These are phyloP conservation scores for Neurospora tetraspora DNA, from an alignment of 495 filamentous ascomycete genomes.

Conservation along the genomic window DNA sequence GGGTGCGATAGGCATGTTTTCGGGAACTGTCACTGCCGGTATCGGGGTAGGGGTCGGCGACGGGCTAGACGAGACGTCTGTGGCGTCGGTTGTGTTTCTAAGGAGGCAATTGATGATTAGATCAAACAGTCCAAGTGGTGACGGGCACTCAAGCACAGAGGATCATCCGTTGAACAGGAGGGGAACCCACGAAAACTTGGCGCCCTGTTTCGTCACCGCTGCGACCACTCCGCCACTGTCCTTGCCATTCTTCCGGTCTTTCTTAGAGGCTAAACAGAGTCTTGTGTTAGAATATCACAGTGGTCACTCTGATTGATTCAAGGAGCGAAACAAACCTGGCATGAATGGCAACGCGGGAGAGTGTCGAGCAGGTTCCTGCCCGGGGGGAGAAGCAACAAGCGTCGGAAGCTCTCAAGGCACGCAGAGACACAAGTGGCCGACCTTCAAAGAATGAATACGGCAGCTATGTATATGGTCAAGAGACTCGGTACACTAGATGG, in stretches of 20 bases:
- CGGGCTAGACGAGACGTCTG: slow-evolving; percentile 27
- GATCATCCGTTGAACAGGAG: background rate
- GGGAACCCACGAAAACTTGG: slow-evolving; percentile 38
- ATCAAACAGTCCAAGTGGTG: background rate
- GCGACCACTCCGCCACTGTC: slow-evolving; percentile 40
- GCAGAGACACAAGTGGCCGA: background rate
- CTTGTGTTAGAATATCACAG: background rate
- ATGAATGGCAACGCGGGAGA: slow-evolving; percentile 28
- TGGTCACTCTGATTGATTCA: background rate
- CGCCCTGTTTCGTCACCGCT: slow-evolving; percentile 41
- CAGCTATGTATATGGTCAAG: background rate
- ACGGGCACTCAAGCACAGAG: background rate
- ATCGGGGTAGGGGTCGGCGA: slow-evolving; percentile 23
- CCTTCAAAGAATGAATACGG: background rate
- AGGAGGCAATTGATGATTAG: background rate
- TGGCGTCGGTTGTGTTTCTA: slow-evolving; percentile 23
- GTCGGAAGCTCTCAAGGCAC: background rate
- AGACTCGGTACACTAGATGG: background rate
- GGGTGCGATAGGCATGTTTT: background rate
- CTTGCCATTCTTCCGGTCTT: slow-evolving; percentile 44
- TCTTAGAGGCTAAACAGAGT: slow-evolving; percentile 29
- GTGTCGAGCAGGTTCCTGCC: slow-evolving; percentile 30
- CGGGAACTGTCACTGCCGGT: background rate
- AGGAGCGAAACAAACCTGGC: slow-evolving; percentile 29
- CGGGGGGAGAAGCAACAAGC: slow-evolving; percentile 5